Evolutionary conservation across 257 asterid genomes (phyloP), one percentile per base, ranked within the genome.

Genomic region (Anisodus acutangulus): DNA sequence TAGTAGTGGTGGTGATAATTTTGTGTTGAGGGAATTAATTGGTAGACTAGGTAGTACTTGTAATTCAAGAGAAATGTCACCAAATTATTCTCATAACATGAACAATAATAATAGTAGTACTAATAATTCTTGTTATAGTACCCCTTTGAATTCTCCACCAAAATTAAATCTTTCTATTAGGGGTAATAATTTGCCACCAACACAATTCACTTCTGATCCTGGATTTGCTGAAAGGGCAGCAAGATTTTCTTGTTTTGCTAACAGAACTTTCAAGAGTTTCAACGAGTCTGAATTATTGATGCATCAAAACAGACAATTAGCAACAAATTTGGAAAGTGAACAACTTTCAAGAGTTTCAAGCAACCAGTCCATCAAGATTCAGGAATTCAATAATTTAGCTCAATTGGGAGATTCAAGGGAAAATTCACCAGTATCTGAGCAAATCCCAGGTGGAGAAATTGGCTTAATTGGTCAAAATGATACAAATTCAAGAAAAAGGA

Each of bases 111-210:
- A 78, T 31, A 83, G 47, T 0, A 91, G 92, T 47, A 78, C 91
- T 11, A 90, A 88, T 47, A 87, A 84, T 82, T 92, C 97, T 6
- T 90, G 94, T 81, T 93, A 93, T 85, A 90, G 83, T 78, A 93
- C 97, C 22, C 97, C 98, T 3, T 85, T 92, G 81, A 93, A 86
- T 87, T 94, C 97, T 26, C 98, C 98, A 84, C 98, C 98, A 1
- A 95, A 92, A 87, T 90, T 93, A 59, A 90, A 90, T 71, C 90
- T 91, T 66, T 90, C 88, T 3, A 83, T 87, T 87, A 82, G 85
- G 49, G 91, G 89, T 12, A 89, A 31, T 31, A 31, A 55, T 88
- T 83, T 86, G 37, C 90, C 85, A 53, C 63, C 90, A 57, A 47
- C 90, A 7, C 94, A 89, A 1, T 90, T 95, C 63, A 86, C 93